Conservation (phyloP, 2,329 filamentous ascomycete genomes). For the Curvularia sp. region DNA sequence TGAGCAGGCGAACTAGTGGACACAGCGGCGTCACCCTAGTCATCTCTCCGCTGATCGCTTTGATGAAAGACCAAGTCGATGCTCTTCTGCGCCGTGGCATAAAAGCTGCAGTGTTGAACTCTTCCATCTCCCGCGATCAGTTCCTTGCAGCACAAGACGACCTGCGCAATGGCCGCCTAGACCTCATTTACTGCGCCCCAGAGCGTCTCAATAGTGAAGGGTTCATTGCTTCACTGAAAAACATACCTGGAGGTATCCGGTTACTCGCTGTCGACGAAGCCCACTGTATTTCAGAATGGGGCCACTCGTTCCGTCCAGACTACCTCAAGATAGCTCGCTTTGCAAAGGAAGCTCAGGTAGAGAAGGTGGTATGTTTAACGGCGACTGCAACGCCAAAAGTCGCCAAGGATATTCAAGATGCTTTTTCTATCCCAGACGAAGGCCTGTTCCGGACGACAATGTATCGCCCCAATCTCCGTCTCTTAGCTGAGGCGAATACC, state of each 20-base stretch:
- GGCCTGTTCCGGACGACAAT: constrained; percentile 67
- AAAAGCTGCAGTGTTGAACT: constrained; percentile 79
- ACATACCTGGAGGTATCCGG: constrained; percentile 70
- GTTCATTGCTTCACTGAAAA: constrained; percentile 70
- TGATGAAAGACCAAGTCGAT: constrained; percentile 96
- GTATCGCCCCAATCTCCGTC: constrained; percentile 65
- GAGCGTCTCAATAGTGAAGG: constrained; percentile 86
- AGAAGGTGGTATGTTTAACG: constrained; percentile 74
- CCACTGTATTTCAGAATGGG: constrained; percentile 97
- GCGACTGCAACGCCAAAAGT: constrained; percentile 83
- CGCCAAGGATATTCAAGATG: constrained; percentile 83
- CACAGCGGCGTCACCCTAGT: constrained; percentile 85
- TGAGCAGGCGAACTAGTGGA: constrained; percentile 59
- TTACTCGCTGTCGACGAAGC: constrained; percentile 97
- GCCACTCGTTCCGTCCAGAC: constrained; percentile 93
- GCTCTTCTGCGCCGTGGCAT: constrained; percentile 76
- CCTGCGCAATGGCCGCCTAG: constrained; percentile 70
- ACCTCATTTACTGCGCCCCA: constrained; percentile 90
- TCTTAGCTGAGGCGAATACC: constrained; percentile 68
- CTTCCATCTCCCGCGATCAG: constrained; percentile 64
- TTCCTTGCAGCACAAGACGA: constrained; percentile 65
- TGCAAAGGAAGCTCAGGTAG: constrained; percentile 84
- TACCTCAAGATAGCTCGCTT: constrained; percentile 79
- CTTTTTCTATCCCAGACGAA: constrained; percentile 78
- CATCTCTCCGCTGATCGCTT: constrained; percentile 85